Conservation (phyloP, 805 yeast genomes). For the Nakazawaea siamensis region DNA sequence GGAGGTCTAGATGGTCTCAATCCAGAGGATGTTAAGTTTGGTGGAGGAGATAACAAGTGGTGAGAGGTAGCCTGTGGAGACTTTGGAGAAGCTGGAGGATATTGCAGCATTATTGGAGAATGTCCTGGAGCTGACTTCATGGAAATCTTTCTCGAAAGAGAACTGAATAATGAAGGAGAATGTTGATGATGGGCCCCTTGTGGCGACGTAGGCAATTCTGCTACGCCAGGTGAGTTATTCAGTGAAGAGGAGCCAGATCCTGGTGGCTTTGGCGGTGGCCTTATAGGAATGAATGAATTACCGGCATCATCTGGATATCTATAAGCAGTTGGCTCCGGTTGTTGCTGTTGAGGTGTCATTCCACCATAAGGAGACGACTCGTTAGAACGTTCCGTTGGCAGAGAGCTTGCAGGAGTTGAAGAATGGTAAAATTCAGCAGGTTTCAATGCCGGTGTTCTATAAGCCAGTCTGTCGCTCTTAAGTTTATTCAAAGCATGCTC, state of each 20-base stretch:
- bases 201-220: neutral
- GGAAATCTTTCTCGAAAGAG: constrained; percentile 19
- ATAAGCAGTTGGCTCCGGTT: constrained; percentile 1
- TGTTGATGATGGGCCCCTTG: constrained; percentile 3
- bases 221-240: neutral
- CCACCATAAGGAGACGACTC: neutral
- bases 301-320: constrained; percentile 4
- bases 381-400: constrained; percentile 1
- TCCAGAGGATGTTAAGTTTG: constrained; percentile 1
- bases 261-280: constrained; percentile 65
- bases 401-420: constrained; percentile 1
- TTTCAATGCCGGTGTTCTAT: constrained; percentile 5
- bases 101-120: constrained; percentile 7
- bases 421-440: constrained; percentile 15
- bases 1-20: constrained; percentile 24
- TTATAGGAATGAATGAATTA: constrained; percentile 42
- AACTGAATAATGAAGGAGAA: constrained; percentile 11
- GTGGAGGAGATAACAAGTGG: constrained; percentile 5
- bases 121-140: constrained; percentile 12
- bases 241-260: neutral
- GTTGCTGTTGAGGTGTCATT: neutral
- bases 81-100: neutral
- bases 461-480: constrained; percentile 5
- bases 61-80: neutral
- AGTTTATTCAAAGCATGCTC: constrained; percentile 11